Conservation (phyloP, 805 yeast genomes). For the baker's yeast (Saccharomyces cerevisiae) region DNA sequence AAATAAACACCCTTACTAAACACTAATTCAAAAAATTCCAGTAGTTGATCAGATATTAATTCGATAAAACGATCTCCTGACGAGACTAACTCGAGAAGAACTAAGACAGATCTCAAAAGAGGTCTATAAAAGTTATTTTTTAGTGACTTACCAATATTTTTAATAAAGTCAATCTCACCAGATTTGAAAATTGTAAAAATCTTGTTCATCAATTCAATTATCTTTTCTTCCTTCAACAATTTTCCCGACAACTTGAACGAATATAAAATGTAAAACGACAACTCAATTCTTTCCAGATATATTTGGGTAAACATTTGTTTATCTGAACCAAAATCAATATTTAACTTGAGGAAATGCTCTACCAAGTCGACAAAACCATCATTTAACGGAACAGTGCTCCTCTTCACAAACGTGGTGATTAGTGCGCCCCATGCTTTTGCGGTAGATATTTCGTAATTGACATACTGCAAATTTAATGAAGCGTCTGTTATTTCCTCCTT, state of each 20-base stretch:
- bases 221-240: conserved; percentile 21
- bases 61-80: conserved; percentile 37
- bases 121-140: conserved; percentile 46
- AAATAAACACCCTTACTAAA: conserved; percentile 59
- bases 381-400: conserved; percentile 27
- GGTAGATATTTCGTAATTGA: conserved; percentile 57
- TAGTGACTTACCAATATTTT: conserved; percentile 33
- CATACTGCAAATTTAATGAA: conserved; percentile 54
- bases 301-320: conserved; percentile 40
- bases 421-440: conserved; percentile 76
- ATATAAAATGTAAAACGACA: conserved; percentile 45
- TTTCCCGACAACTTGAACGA: conserved; percentile 15
- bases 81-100: conserved; percentile 39
- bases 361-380: conserved; percentile 35
- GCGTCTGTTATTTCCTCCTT: conserved; percentile 47
- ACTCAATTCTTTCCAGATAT: conserved; percentile 55
- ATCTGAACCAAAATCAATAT: conserved; percentile 44
- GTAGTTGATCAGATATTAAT: conserved; percentile 43
- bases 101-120: conserved; percentile 48
- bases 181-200: conserved; percentile 36
- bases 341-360: conserved; percentile 42
- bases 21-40: conserved; percentile 52
- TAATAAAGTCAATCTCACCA: conserved; percentile 40
- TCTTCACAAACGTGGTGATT: conserved; percentile 54
- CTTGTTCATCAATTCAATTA: conserved; percentile 16